These are phyloP conservation scores for Echria macrotheca DNA, from an alignment of 495 filamentous ascomycete species.

Conservation along the genomic window DNA sequence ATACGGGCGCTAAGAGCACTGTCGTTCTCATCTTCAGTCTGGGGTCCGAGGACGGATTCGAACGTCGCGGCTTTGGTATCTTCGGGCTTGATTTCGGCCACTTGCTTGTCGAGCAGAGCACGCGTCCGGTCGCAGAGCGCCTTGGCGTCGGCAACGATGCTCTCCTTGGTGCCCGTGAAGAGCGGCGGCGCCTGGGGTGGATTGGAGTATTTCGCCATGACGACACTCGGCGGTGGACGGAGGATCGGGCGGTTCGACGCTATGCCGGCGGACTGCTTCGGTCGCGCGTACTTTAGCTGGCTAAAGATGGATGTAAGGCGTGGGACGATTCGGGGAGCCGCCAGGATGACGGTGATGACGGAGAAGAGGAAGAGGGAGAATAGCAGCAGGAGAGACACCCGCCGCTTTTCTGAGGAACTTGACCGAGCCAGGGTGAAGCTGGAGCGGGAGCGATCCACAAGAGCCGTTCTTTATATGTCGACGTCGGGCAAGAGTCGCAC, in stretches of 20 bases:
- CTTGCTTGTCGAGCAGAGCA: constrained; percentile 67
- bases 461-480: constrained; percentile 1
- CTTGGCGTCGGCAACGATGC: constrained; percentile 72
- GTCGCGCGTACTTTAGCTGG: constrained; percentile 35
- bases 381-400: constrained; percentile 42
- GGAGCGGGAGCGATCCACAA: background rate
- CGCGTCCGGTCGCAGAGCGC: constrained; percentile 64
- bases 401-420: constrained; percentile 28
- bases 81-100: constrained; percentile 55
- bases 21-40: constrained; percentile 63
- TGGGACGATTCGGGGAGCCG: constrained; percentile 58
- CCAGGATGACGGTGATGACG: constrained; percentile 66
- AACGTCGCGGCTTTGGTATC: constrained; percentile 54
- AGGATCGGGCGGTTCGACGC: constrained; percentile 14
- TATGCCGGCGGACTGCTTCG: constrained; percentile 15
- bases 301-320: constrained; percentile 61
- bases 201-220: constrained; percentile 49
- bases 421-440: constrained; percentile 38
- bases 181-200: constrained; percentile 81
- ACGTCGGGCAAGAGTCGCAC: background rate
- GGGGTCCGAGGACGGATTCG: constrained; percentile 55
- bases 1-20: constrained; percentile 56
- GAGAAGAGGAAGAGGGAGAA: constrained; percentile 58
- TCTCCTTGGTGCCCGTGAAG: constrained; percentile 77
- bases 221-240: constrained; percentile 19